Percentiles rank a stretch among this genome's conserved stretches.
Evolutionary conservation across 306 rosid species (phyloP).

Genomic region (Abrus precatorius): DNA sequence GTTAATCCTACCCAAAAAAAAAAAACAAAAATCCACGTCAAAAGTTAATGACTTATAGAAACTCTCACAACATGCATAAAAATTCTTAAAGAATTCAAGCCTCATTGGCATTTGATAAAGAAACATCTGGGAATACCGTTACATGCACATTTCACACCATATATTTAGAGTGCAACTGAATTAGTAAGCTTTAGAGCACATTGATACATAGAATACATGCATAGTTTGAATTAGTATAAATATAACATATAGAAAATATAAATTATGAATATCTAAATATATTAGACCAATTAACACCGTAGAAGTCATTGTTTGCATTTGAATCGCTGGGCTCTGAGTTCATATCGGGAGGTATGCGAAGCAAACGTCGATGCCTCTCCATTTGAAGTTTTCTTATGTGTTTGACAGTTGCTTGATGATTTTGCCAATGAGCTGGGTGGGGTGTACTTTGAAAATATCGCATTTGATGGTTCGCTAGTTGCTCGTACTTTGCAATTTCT

Average conservation of each 20-base stretch:
- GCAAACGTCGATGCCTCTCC: constrained; percentile 27
- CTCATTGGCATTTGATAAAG: too few relatives aligned
- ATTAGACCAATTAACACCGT: background rate
- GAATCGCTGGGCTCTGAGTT: background rate
- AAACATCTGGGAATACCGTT: too few relatives aligned
- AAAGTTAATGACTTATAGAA: too few relatives aligned
- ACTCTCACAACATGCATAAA: too few relatives aligned
- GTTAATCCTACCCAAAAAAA: too few relatives aligned
- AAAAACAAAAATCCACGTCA: too few relatives aligned
- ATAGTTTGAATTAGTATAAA: background rate
- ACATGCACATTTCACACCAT: too few relatives aligned
- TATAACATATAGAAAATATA: background rate
- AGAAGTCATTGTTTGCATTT: background rate
- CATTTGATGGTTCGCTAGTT: constrained; percentile 36
- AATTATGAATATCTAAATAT: background rate
- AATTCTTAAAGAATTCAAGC: too few relatives aligned
- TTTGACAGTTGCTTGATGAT: background rate
- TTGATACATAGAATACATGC: background rate
- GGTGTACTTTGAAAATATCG: background rate
- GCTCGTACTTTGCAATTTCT: constrained; percentile 24
- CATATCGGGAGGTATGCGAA: constrained; percentile 31
- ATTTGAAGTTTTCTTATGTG: constrained; percentile 17
- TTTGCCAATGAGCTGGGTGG: background rate
- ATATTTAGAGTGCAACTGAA: too few relatives aligned
- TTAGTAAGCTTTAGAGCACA: too few relatives aligned